Percentiles rank a stretch among this genome's conserved stretches.
Conservation (phyloP, 2,329 filamentous ascomycete genomes). For the Neopestalotiopsis rosae region DNA sequence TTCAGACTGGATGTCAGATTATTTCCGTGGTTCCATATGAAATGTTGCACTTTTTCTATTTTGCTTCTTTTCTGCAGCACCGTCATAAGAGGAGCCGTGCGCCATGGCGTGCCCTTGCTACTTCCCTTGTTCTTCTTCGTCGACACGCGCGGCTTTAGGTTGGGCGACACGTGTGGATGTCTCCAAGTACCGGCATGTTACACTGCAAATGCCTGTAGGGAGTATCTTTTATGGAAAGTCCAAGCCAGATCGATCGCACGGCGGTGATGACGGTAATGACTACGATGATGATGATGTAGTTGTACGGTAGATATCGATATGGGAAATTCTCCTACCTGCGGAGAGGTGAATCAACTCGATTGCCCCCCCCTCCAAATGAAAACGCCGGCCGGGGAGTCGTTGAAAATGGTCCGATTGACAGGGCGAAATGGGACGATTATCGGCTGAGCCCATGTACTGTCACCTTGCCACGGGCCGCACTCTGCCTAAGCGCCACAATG, state of each 20-base stretch:
- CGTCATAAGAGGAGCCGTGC: not conserved
- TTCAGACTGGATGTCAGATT: not conserved
- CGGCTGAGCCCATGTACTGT: conserved; percentile 10
- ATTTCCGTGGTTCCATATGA: not conserved
- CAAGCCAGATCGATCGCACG: not conserved
- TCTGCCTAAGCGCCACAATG: conserved; percentile 3
- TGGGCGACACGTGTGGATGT: conserved; percentile 4
- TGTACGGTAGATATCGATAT: not conserved
- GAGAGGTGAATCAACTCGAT: not conserved
- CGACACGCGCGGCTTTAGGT: not conserved
- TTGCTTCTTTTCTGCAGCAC: not conserved
- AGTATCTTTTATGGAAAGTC: conserved; percentile 1
- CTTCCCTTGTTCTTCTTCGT: not conserved
- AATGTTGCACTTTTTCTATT: not conserved
- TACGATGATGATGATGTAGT: not conserved
- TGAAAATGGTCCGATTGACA: conserved; percentile 3
- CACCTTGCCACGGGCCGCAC: conserved; percentile 13
- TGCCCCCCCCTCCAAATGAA: not conserved
- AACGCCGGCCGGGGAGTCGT: not conserved
- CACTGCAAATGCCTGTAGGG: not conserved
- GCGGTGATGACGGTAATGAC: not conserved
- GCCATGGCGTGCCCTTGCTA: not conserved
- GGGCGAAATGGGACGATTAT: conserved; percentile 11
- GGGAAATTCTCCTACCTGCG: not conserved
- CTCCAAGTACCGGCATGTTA: conserved; percentile 8